These are phyloP conservation scores for Boletus tomentosulus DNA, from an alignment of 768 basidiomycete species.

Conservation along the genomic window DNA sequence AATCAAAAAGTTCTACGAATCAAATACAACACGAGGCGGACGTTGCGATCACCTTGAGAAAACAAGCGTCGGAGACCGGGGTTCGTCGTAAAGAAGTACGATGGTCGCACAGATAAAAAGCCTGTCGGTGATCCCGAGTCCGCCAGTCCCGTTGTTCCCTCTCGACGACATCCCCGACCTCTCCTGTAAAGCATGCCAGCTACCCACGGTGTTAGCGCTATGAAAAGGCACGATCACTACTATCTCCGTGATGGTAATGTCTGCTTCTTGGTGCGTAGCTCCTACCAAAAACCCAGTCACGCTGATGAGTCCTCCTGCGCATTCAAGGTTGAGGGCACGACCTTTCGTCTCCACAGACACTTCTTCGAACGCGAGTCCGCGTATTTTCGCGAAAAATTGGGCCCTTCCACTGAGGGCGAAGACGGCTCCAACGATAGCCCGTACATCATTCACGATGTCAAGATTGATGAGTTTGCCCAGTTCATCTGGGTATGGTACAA, in stretches of 20 bases:
- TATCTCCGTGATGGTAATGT: slow-evolving; percentile 55
- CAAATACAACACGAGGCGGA: slow-evolving; percentile 5
- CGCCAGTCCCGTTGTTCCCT: neutral
- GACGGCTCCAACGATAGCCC: slow-evolving; percentile 2
- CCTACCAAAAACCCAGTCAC: neutral
- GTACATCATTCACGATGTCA: slow-evolving; percentile 25
- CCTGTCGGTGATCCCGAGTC: neutral
- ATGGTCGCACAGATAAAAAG: slow-evolving; percentile 12
- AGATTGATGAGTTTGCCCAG: slow-evolving; percentile 37
- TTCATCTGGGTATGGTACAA: slow-evolving; percentile 59
- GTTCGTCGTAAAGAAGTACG: slow-evolving; percentile 3
- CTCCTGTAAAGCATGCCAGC: slow-evolving; percentile 4
- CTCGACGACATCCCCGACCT: neutral
- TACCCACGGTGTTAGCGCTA: slow-evolving; percentile 7
- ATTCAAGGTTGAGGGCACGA: slow-evolving; percentile 30
- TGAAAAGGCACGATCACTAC: slow-evolving; percentile 35
- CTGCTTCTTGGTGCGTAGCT: slow-evolving; percentile 43
- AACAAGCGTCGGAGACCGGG: slow-evolving; percentile 4
- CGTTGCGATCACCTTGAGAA: slow-evolving; percentile 13
- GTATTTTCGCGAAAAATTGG: slow-evolving; percentile 27
- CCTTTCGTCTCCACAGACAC: slow-evolving; percentile 34
- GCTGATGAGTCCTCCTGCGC: neutral
- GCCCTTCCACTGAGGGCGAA: neutral
- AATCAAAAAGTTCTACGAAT: too few relatives aligned
- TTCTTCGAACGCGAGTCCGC: slow-evolving; percentile 37